phyloP scores from a whole-genome alignment of 257 asterid species.

The Solanum acaule region DNA sequence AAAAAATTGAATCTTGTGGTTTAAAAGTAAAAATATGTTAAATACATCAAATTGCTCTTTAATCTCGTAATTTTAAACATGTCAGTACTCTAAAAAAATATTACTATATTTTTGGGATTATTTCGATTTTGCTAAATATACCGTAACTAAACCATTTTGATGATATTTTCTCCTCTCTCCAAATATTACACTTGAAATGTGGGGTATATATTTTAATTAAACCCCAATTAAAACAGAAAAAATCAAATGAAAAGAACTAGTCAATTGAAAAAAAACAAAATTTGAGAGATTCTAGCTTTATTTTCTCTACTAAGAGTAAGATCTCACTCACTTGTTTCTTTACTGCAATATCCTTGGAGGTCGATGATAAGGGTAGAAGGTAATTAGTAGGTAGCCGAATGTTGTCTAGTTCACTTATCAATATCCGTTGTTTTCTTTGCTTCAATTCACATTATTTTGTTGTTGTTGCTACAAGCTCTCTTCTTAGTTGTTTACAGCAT shows the following conservation, averaged over 20 bases:
- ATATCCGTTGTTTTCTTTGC: not conserved
- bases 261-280: not conserved
- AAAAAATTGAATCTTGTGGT: no score
- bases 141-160: no score
- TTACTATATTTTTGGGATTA: no score
- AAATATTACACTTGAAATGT: no score
- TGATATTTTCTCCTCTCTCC: no score
- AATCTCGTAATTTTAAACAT: no score
- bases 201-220: no score
- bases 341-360: not conserved
- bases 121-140: no score
- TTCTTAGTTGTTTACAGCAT: not conserved
- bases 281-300: not conserved
- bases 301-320: not conserved
- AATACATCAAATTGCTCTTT: no score
- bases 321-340: not conserved
- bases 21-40: no score
- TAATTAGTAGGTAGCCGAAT: not conserved
- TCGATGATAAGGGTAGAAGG: not conserved
- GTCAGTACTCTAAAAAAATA: no score
- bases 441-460: not conserved
- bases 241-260: not conserved
- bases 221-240: not conserved
- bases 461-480: not conserved
- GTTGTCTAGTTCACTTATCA: not conserved